These are phyloP conservation scores for Boletus calvinii DNA, from an alignment of 1,284 basidiomycete genomes.

Conservation along the genomic window DNA sequence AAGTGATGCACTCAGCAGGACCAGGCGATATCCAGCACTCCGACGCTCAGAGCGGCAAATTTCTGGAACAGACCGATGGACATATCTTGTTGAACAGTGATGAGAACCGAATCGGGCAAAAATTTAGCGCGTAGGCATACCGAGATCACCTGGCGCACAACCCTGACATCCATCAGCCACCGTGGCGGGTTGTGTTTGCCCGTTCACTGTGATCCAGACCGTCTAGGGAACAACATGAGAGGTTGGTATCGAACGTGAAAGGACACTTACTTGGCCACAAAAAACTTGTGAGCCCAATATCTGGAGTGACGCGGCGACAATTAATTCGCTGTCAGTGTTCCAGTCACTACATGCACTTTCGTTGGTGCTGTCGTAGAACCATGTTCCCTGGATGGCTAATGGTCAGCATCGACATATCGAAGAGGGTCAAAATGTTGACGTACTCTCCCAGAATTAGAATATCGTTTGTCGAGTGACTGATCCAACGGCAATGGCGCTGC, in stretches of 20 bases:
- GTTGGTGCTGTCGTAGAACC: conserved; percentile 38
- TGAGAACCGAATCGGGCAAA: conserved; percentile 3
- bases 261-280: conserved; percentile 46
- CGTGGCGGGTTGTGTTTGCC: conserved; percentile 41
- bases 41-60: conserved; percentile 40
- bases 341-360: conserved; percentile 49
- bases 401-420: conserved; percentile 7
- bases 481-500: conserved; percentile 46
- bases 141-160: conserved; percentile 45
- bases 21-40: conserved; percentile 52
- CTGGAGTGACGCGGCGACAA: conserved; percentile 48
- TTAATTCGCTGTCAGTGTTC: conserved; percentile 39
- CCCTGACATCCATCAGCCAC: conserved; percentile 48
- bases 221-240: conserved; percentile 37
- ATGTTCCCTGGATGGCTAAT: conserved; percentile 36
- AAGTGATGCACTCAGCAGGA: conserved; percentile 32
- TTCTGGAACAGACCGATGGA: conserved; percentile 48
- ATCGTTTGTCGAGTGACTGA: conserved; percentile 46
- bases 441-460: conserved; percentile 44
- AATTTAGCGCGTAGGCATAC: conserved; percentile 33
- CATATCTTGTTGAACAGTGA: conserved; percentile 48
- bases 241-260: neutral
- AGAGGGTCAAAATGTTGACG: conserved; percentile 19
- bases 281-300: conserved; percentile 44
- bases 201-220: conserved; percentile 45